Evolutionary conservation across 208 protist species (phyloP).

Genomic region (Kentomonas sorsogonicus): DNA sequence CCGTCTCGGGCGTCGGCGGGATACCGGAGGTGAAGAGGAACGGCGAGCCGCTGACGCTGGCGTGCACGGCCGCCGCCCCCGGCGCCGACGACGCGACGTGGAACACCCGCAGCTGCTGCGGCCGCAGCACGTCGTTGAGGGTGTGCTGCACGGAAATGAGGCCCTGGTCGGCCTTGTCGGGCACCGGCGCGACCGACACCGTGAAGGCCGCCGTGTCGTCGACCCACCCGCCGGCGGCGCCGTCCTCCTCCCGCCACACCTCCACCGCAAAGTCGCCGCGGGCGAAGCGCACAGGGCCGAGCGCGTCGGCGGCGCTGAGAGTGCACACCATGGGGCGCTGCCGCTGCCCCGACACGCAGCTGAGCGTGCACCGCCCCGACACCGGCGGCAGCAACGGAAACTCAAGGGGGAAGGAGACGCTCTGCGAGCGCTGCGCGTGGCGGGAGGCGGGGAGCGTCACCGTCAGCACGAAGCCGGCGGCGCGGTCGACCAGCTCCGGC

Average conservation of each 20-base stretch:
- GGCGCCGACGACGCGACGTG: slow-evolving; percentile 8
- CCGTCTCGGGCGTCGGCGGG: slow-evolving; percentile 26
- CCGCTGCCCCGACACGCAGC: slow-evolving; percentile 27
- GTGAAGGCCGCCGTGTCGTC: slow-evolving; percentile 4
- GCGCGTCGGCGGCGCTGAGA: slow-evolving; percentile 19
- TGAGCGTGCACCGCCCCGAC: slow-evolving; percentile 18
- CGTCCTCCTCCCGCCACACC: slow-evolving; percentile 17
- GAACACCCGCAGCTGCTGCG: slow-evolving; percentile 10
- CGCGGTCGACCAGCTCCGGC: slow-evolving; percentile 11
- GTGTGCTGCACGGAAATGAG: slow-evolving; percentile 23
- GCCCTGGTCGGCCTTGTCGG: slow-evolving; percentile 15
- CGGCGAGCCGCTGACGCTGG: slow-evolving; percentile 19
- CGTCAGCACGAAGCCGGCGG: slow-evolving; percentile 22
- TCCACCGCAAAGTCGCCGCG: slow-evolving; percentile 25
- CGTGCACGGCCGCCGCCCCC: not conserved
- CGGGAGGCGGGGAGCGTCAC: slow-evolving; percentile 7
- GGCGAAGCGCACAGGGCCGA: slow-evolving; percentile 30
- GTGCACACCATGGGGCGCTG: slow-evolving; percentile 26
- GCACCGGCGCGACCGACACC: slow-evolving; percentile 5
- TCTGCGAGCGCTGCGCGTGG: slow-evolving; percentile 6
- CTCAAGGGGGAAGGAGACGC: slow-evolving; percentile 22
- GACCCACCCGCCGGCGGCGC: not conserved
- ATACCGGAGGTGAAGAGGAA: slow-evolving; percentile 35
- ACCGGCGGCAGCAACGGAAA: slow-evolving; percentile 27
- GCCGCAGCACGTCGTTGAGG: slow-evolving; percentile 20